phyloP scores from a whole-genome alignment of 176 grass and related monocot species.

The Carex cristatella region DNA sequence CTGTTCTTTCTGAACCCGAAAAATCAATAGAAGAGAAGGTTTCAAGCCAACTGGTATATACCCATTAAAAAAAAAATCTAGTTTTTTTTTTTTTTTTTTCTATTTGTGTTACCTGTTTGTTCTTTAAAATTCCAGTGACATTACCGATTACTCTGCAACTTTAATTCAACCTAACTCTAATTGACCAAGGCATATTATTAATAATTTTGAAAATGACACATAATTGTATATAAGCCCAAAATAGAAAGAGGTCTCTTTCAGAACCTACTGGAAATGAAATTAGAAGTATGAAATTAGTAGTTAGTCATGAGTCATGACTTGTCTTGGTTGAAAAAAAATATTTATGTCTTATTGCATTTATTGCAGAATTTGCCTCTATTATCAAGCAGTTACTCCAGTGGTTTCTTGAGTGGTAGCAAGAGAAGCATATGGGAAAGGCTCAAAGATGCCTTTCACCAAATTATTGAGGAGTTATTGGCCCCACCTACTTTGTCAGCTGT shows the following conservation, averaged over 20 bases:
- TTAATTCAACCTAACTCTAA: not conserved
- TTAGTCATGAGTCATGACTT: not conserved
- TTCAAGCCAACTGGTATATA: constrained; percentile 41
- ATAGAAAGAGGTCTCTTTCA: constrained; percentile 9
- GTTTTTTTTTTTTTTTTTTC: not conserved
- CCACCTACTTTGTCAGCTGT: constrained; percentile 57
- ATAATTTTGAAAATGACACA: constrained; percentile 3
- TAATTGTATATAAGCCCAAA: not conserved
- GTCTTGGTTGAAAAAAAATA: not conserved
- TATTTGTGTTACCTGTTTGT: not conserved
- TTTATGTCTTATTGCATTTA: not conserved
- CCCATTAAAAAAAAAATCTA: too few relatives aligned
- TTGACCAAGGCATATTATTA: not conserved
- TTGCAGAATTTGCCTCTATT: constrained; percentile 21
- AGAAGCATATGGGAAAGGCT: constrained; percentile 36
- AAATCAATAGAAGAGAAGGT: constrained; percentile 18
- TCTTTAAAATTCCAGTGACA: not conserved
- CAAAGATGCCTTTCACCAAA: constrained; percentile 2
- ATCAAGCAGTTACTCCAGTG: not conserved
- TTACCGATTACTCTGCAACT: not conserved
- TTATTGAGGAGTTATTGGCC: constrained; percentile 40
- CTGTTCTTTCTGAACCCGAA: constrained; percentile 5
- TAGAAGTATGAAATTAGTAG: not conserved
- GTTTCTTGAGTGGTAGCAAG: not conserved
- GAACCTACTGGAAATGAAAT: not conserved